Percentiles rank a stretch among this genome's conserved stretches.
Evolutionary conservation across 352 stramenopile species (phyloP).

Genomic region (Phytophthora colocasiae): DNA sequence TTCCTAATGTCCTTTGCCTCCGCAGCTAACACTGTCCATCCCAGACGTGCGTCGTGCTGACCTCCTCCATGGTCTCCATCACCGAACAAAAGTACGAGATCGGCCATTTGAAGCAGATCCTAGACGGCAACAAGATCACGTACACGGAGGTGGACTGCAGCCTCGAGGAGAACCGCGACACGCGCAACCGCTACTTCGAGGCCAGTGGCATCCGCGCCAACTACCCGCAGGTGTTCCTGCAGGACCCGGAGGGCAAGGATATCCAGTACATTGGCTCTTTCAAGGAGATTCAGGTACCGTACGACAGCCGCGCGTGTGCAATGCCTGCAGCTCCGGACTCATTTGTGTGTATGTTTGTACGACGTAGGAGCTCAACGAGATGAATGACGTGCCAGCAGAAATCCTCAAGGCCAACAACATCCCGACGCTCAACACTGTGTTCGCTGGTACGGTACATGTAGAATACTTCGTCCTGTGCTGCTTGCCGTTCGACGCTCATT

Average conservation of each 20-base stretch:
- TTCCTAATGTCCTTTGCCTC: background rate
- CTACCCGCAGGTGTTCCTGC: slow-evolving; percentile 88
- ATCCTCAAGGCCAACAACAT: slow-evolving; percentile 84
- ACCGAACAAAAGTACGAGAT: slow-evolving; percentile 85
- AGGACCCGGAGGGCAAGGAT: slow-evolving; percentile 52
- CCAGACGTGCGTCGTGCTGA: slow-evolving; percentile 71
- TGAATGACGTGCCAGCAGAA: slow-evolving; percentile 80
- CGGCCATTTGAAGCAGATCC: slow-evolving; percentile 67
- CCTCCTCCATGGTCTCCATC: slow-evolving; percentile 79
- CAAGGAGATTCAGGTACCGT: slow-evolving; percentile 76
- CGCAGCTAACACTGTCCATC: background rate
- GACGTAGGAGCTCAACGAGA: slow-evolving; percentile 79
- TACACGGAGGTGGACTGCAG: slow-evolving; percentile 85
- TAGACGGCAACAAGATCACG: slow-evolving; percentile 75
- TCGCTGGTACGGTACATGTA: slow-evolving; percentile 52
- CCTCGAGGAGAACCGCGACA: slow-evolving; percentile 77
- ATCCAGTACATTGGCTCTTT: slow-evolving; percentile 83
- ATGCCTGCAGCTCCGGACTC: slow-evolving; percentile 15
- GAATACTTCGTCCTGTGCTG: background rate
- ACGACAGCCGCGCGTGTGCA: slow-evolving; percentile 2
- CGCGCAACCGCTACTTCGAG: slow-evolving; percentile 81
- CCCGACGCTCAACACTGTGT: slow-evolving; percentile 72
- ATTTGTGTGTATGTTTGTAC: slow-evolving; percentile 12
- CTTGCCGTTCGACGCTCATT: slow-evolving; percentile 15
- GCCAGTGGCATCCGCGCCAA: slow-evolving; percentile 82